Evolutionary conservation across 1,139 yeast species (phyloP).

Genomic region (Geotrichum australiense): DNA sequence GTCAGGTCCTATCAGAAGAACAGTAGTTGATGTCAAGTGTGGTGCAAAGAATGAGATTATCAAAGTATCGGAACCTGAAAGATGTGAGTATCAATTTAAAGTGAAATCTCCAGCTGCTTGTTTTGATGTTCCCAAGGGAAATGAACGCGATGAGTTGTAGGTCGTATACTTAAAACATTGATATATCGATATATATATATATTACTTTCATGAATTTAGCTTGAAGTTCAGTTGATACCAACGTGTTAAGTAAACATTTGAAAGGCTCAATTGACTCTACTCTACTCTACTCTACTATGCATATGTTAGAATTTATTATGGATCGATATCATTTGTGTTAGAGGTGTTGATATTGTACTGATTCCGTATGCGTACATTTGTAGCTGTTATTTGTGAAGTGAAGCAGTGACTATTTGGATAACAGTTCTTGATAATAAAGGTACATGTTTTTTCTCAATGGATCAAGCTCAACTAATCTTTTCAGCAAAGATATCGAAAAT

Average conservation of each 20-base stretch:
- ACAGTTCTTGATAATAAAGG: conserved; percentile 1
- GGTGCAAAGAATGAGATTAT: conserved; percentile 51
- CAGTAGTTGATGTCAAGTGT: conserved; percentile 58
- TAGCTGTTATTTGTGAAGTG: too few species aligned
- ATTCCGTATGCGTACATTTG: too few species aligned
- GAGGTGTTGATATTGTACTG: too few species aligned
- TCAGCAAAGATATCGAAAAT: conserved; percentile 28
- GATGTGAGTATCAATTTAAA: conserved; percentile 67
- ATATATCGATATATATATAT: too few species aligned
- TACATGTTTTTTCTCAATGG: conserved; percentile 52
- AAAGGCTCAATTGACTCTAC: too few species aligned
- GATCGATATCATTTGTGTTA: too few species aligned
- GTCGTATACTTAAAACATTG: not conserved
- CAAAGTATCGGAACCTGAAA: conserved; percentile 78
- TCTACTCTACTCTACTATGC: too few species aligned
- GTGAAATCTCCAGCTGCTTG: conserved; percentile 71
- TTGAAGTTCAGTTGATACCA: too few species aligned
- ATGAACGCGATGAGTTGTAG: conserved; percentile 12
- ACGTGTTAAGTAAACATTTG: too few species aligned
- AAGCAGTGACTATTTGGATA: too few species aligned
- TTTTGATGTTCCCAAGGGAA: conserved; percentile 13
- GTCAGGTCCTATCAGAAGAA: conserved; percentile 87
- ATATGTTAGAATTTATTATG: too few species aligned
- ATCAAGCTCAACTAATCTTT: conserved; percentile 50
- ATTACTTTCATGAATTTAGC: too few species aligned